phyloP scores from a whole-genome alignment of 148 eudicot genomes.

The Amaranthus cruentus region DNA sequence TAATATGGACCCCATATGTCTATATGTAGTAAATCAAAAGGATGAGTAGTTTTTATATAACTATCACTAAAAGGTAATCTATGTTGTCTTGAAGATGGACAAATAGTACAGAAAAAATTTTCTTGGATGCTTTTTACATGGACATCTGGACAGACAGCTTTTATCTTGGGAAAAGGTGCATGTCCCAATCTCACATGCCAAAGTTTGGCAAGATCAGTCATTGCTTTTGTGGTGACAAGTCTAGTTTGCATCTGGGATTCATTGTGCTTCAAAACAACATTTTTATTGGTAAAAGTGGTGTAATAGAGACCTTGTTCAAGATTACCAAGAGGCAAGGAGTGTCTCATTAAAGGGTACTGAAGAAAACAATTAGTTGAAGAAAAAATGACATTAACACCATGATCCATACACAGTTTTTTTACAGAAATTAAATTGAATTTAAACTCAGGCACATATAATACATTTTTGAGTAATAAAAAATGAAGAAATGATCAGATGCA shows the following conservation, averaged over 20 bases:
- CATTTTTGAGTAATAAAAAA: not conserved
- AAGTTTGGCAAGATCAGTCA: not conserved
- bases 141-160: fast-evolving
- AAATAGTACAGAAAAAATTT: not conserved
- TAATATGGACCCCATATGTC: not conserved
- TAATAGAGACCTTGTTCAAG: not conserved
- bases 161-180: not conserved
- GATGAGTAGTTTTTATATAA: not conserved
- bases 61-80: not conserved
- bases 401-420: not conserved
- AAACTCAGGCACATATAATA: not conserved
- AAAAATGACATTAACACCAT: not conserved
- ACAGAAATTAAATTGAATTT: not conserved
- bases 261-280: not conserved
- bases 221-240: not conserved
- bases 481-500: no score
- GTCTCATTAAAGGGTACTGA: not conserved
- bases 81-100: not conserved
- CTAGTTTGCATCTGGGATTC: no score
- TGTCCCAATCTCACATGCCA: not conserved
- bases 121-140: not conserved
- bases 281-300: no score
- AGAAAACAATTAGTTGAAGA: not conserved
- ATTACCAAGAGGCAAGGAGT: not conserved
- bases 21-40: not conserved